Evolutionary conservation across 768 basidiomycete species (phyloP), one percentile per base, ranked within the genome.

Genomic region (Pleurotus cornucopiae): DNA sequence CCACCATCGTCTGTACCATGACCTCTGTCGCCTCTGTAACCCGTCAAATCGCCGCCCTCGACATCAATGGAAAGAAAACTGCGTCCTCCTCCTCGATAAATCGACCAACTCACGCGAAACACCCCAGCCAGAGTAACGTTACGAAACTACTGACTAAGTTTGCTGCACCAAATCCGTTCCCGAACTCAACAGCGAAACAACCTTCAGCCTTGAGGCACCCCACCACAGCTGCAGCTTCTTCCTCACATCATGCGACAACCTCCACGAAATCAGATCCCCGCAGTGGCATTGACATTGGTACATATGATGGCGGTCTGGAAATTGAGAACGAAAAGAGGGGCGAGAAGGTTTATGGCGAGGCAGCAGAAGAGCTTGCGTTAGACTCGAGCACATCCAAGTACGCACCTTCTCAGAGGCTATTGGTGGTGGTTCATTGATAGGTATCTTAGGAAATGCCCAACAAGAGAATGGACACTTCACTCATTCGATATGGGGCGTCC

Each of bases 261-360:
- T 34, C 61, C 25, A 64, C 58, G 43, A 64, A 58, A 40, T 67
- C 64, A 21, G 62, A 61, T 16, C 65, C 71, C 21, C 73, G 73
- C 44, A 58, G 69, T 5, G 58, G 68, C 7, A 69, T 92, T 40
- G 91, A 93, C 64, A 92, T 97, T 34, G 95, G 96, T 25, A 80
- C 75, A 46, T 99, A 99, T 68, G 96, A 99, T 60, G 95, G 94
- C n/a, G 94, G 95, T 2, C 81, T 98, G n/a, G 95, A 97, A 71
- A 73, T 83, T 34, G 96, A 97, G 60, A 86, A 90, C 49, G 88
- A 88, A 65, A 89, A 85, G 61, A 76, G 86, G 58, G 88, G 88
- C n/a, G 83, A 88, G 63, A 73, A 73, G 18, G 83, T 92, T 1
- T 82, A 78, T 39, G 91, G 89, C 1, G 86, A 92, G 59, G 88